Conservation (phyloP, 306 rosid species). For the Crataegus laevigata region DNA sequence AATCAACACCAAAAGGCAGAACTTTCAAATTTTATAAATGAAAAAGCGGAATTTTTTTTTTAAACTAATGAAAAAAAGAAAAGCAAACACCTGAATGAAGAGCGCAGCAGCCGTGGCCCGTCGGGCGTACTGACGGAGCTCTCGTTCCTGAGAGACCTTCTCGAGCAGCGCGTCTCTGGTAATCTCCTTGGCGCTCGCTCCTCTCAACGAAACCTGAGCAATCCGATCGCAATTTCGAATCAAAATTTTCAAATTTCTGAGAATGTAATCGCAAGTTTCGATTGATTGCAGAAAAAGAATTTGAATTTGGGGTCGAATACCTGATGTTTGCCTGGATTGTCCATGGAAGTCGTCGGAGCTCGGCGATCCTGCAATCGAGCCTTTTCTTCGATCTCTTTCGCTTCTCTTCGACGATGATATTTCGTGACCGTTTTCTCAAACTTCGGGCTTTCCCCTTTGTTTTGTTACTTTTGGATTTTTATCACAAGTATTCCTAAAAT, state of each 20-base stretch:
- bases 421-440: not conserved
- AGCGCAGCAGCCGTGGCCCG: conserved; percentile 78
- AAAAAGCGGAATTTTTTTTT: no score
- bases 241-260: not conserved
- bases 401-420: not conserved
- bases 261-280: not conserved
- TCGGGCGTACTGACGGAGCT: conserved; percentile 74
- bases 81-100: conserved; percentile 63
- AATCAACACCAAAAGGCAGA: not conserved
- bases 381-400: conserved; percentile 11
- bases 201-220: conserved; percentile 80
- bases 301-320: conserved; percentile 8
- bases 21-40: not conserved
- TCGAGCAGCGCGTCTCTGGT: conserved; percentile 86
- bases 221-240: not conserved
- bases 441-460: not conserved
- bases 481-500: no score
- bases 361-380: not conserved
- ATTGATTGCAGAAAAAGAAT: not conserved
- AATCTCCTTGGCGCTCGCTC: conserved; percentile 93
- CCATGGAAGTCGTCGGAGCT: conserved; percentile 37
- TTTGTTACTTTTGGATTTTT: not conserved
- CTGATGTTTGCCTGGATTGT: conserved; percentile 58
- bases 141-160: conserved; percentile 79
- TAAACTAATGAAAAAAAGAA: not conserved